Percentiles rank a stretch among this genome's conserved stretches.
Conservation (phyloP, 768 basidiomycete species). For the Fomitopsis pulvina region DNA sequence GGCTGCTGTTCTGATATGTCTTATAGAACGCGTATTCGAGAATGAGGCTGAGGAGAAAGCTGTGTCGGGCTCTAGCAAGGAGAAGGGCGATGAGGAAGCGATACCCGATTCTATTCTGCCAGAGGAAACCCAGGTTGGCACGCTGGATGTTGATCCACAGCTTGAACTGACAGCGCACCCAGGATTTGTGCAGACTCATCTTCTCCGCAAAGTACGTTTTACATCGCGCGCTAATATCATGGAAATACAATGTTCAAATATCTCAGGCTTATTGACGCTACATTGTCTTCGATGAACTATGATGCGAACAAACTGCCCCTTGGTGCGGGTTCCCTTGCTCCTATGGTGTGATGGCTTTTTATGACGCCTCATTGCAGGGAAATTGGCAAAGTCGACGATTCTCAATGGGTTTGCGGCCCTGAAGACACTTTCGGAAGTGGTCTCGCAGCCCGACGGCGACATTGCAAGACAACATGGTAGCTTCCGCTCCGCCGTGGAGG, state of each 20-base stretch:
- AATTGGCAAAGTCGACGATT: constrained; percentile 55
- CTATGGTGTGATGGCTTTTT: neutral
- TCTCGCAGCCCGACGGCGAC: constrained; percentile 37
- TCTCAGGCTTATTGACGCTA: constrained; percentile 44
- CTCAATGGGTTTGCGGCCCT: constrained; percentile 52
- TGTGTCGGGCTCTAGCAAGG: constrained; percentile 21
- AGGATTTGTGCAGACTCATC: constrained; percentile 45
- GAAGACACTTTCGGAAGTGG: constrained; percentile 40
- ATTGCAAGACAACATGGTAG: constrained; percentile 32
- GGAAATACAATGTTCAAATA: neutral
- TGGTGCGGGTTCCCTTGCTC: constrained; percentile 25
- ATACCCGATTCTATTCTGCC: constrained; percentile 42
- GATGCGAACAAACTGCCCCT: constrained; percentile 60
- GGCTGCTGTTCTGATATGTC: neutral
- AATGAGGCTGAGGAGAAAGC: constrained; percentile 38
- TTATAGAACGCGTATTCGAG: constrained; percentile 45
- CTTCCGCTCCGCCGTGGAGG: constrained; percentile 33
- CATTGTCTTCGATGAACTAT: constrained; percentile 57
- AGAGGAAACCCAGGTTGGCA: constrained; percentile 37
- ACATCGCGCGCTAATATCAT: neutral
- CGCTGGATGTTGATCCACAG: neutral
- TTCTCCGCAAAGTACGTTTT: constrained; percentile 41
- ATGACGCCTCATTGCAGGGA: constrained; percentile 29
- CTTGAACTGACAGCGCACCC: neutral
- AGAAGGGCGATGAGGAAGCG: constrained; percentile 25